Conservation (phyloP, 495 filamentous ascomycete species). For the Aspergillus biplanus region DNA sequence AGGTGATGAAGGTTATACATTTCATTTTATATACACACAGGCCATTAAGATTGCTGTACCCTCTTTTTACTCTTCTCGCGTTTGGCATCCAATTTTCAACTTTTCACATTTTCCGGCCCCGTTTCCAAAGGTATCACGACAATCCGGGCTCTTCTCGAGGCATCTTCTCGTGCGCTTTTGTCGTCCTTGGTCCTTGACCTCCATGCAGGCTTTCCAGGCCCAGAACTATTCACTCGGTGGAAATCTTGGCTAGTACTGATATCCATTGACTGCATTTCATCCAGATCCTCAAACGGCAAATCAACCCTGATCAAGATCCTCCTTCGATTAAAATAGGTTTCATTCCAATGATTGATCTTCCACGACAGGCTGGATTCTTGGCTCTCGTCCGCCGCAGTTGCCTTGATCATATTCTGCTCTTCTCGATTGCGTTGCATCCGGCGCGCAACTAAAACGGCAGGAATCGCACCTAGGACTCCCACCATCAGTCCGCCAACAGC, state of each 20-base stretch:
- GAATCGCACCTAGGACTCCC: slow-evolving; percentile 37
- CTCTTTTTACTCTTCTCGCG: too few relatives aligned
- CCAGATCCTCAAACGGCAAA: slow-evolving; percentile 35
- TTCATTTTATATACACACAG: too few relatives aligned
- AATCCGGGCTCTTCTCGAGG: slow-evolving; percentile 34
- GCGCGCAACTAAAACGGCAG: slow-evolving; percentile 31
- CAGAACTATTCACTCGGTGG: not conserved
- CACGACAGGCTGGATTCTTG: slow-evolving; percentile 18
- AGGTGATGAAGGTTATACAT: too few relatives aligned
- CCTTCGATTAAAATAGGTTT: slow-evolving; percentile 34
- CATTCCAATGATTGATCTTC: slow-evolving; percentile 40
- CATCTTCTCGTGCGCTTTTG: slow-evolving; percentile 22
- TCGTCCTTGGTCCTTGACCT: slow-evolving; percentile 1
- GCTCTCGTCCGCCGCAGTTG: slow-evolving; percentile 21
- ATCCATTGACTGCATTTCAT: slow-evolving; percentile 33
- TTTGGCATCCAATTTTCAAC: too few relatives aligned
- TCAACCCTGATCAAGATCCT: slow-evolving; percentile 44
- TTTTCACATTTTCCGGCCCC: not conserved
- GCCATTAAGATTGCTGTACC: too few relatives aligned
- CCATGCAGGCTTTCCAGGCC: not conserved
- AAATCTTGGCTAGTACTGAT: slow-evolving; percentile 16
- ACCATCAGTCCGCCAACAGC: slow-evolving; percentile 41
- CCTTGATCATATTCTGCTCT: slow-evolving; percentile 32
- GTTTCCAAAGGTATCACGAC: slow-evolving; percentile 35
- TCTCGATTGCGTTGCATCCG: slow-evolving; percentile 28